A percentile compares a stretch with the other conserved stretches of the same genome.
These are phyloP conservation scores for Stagonosporopsis chrysanthemi DNA, from an alignment of 2,329 filamentous ascomycete species.

Conservation along the genomic window DNA sequence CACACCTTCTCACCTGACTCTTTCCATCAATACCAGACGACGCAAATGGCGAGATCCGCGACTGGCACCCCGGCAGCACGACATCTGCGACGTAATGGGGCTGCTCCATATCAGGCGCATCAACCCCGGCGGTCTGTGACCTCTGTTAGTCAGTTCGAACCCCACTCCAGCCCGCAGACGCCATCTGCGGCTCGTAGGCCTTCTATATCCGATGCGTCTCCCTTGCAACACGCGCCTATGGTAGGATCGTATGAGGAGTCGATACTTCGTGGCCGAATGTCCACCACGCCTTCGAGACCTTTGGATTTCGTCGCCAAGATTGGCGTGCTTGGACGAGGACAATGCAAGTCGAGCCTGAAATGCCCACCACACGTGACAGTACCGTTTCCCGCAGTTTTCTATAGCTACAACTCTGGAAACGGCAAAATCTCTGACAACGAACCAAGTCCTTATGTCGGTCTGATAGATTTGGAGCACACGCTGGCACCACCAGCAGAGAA, in stretches of 20 bases:
- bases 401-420: slow-evolving; percentile 82
- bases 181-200: slow-evolving; percentile 66
- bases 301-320: slow-evolving; percentile 95
- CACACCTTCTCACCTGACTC: slow-evolving; percentile 74
- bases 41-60: slow-evolving; percentile 45
- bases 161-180: slow-evolving; percentile 53
- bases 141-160: slow-evolving; percentile 57
- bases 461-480: slow-evolving; percentile 87
- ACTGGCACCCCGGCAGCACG: slow-evolving; percentile 42
- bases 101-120: slow-evolving; percentile 76
- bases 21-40: slow-evolving; percentile 59
- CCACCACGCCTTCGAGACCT: slow-evolving; percentile 90
- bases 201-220: slow-evolving; percentile 78
- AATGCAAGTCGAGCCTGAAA: slow-evolving; percentile 83
- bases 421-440: slow-evolving; percentile 76
- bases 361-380: slow-evolving; percentile 92
- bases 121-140: slow-evolving; percentile 79
- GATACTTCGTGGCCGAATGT: slow-evolving; percentile 94
- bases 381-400: slow-evolving; percentile 93
- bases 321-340: slow-evolving; percentile 86
- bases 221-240: slow-evolving; percentile 90
- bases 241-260: slow-evolving; percentile 98
- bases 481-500: slow-evolving; percentile 62
- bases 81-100: slow-evolving; percentile 64
- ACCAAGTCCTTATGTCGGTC: slow-evolving; percentile 93